These are phyloP conservation scores for Botrytis fabae DNA, from an alignment of 2,329 filamentous ascomycete species.

Conservation along the genomic window DNA sequence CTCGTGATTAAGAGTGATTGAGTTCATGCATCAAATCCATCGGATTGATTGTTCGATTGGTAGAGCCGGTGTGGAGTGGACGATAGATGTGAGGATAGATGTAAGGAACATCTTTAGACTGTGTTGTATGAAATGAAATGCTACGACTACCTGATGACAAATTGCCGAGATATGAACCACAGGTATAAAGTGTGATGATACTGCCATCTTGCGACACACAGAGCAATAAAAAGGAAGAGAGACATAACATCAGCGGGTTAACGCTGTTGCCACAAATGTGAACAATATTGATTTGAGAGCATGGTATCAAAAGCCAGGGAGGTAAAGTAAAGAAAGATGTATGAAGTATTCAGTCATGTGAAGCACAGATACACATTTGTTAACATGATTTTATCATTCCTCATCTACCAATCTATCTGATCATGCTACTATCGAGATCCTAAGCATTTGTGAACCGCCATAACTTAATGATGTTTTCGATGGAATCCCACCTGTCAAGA, in stretches of 20 bases:
- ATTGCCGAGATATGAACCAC: background rate
- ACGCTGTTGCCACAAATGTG: background rate
- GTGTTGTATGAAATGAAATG: background rate
- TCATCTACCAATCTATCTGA: no score
- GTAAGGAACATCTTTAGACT: background rate
- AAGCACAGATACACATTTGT: background rate
- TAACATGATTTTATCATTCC: background rate
- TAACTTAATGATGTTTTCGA: background rate
- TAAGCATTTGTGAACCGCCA: background rate
- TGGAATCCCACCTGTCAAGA: no score
- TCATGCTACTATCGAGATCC: background rate
- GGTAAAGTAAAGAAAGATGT: background rate
- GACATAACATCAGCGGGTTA: background rate
- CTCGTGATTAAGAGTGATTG: background rate
- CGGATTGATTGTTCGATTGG: background rate
- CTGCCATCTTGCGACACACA: background rate
- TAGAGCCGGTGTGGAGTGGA: background rate
- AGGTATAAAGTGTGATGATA: background rate
- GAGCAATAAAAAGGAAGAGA: background rate
- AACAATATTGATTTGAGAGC: background rate
- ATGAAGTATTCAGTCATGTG: background rate
- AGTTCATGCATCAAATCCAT: background rate
- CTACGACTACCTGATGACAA: background rate
- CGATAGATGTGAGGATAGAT: background rate
- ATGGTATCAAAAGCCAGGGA: background rate